Base-by-base conservation (phyloP, 2,329 filamentous ascomycete species). In the Trichoderma endophyticum region DNA sequence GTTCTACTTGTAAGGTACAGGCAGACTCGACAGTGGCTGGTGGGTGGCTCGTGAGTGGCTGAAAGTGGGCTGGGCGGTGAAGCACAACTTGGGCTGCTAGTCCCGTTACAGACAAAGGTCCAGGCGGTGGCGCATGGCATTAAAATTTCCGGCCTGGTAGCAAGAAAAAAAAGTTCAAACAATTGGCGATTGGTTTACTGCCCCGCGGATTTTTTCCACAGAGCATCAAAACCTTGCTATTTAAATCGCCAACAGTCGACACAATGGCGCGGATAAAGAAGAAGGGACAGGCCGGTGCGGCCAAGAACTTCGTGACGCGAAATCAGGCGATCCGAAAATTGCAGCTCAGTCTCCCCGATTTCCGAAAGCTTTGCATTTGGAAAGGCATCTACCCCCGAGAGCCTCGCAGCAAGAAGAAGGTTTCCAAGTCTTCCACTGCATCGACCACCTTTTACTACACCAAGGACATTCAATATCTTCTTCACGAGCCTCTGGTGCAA, bases 361-460 rank as follows among this genome's bases (percentile, higher is more conserved):
- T 99, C 85, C 92, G 96, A 84, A 92, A 97, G 85, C 88, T 99
- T 81, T 99, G 96, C 86, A 99, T 99, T 83, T 99, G 97, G 92
- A 98, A 98, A 87, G 96, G 95, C 78, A 98, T 99, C 82, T 99
- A 98, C 84, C 96, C 96, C 76, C 93, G 96, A 79, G 96, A 99
- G 86, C 96, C 96, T 75, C 90, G 96, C 80, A 97, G 92, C 86
- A 95, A 94, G 87, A 98, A 97, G 87, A 98, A 98, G 89, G 96
- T 93, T 56, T 93, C 92, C 80, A 97, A 97, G 83, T 94, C 93
- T 73, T 90, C 94, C 30, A 97, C 93, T 43, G 91, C 92, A 73
- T 95, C 92, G 71, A 98, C 95, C 32, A 99, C 96, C 74, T 99
- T 98, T 77, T 92, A 92, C 84, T 92, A 92, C 80, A 85, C 95